A percentile compares a stretch with the other conserved stretches of the same genome.
Evolutionary conservation across 129 eudicot genomes (phyloP).

Genomic region (Calendula officinalis): DNA sequence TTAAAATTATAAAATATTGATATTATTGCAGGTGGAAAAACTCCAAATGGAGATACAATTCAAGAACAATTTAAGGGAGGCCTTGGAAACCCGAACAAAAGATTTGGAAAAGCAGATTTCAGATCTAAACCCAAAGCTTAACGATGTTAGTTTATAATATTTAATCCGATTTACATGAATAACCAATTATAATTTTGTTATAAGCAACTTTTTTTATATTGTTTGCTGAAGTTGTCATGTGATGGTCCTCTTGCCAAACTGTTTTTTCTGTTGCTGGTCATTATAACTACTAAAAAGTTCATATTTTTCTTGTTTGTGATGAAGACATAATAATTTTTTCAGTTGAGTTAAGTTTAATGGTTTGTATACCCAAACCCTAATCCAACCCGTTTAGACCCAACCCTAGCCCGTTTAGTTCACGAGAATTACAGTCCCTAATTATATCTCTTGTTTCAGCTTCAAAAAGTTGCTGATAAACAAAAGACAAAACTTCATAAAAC

Average conservation of each 20-base stretch:
- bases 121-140: constrained; percentile 46
- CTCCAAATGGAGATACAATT: constrained; percentile 52
- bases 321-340: background rate
- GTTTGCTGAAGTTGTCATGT: background rate
- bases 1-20: background rate
- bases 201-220: background rate
- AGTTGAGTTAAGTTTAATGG: constrained; percentile 5
- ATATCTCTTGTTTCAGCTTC: constrained; percentile 44
- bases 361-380: too few species aligned
- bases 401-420: too few species aligned
- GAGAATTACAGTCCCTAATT: too few species aligned
- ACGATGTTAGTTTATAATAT: constrained; percentile 39
- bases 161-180: background rate
- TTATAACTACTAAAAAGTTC: background rate
- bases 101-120: constrained; percentile 48
- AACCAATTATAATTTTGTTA: background rate
- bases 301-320: background rate
- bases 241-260: constrained; percentile 22
- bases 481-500: constrained; percentile 56
- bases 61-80: constrained; percentile 47
- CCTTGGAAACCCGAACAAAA: constrained; percentile 45
- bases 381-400: too few species aligned
- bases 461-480: constrained; percentile 52
- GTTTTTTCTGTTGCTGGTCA: background rate
- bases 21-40: constrained; percentile 42